A percentile compares a stretch with the other conserved stretches of the same genome.
These are phyloP conservation scores for Boletus barrowsii DNA, from an alignment of 768 basidiomycete genomes.

Conservation along the genomic window DNA sequence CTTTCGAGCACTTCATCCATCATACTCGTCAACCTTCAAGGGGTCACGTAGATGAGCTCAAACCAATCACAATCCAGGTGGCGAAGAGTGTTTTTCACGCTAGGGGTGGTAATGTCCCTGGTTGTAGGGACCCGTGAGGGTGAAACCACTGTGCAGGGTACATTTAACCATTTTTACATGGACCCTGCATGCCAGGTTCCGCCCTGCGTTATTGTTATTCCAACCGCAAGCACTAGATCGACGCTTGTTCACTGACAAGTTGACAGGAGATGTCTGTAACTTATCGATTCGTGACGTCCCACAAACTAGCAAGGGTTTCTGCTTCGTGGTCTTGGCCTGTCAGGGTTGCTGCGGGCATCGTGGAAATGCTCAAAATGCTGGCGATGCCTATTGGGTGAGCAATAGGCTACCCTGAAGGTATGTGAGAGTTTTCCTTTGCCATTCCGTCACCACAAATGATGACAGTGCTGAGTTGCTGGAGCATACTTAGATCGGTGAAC, in stretches of 20 bases:
- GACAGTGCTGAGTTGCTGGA: background rate
- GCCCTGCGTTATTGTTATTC: too few relatives aligned
- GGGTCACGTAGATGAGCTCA: background rate
- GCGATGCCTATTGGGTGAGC: background rate
- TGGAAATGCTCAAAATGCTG: background rate
- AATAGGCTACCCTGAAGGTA: background rate
- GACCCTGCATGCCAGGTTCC: background rate
- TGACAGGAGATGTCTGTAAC: background rate
- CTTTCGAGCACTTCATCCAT: too few relatives aligned
- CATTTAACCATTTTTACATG: background rate
- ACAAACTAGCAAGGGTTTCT: background rate
- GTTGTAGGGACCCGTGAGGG: background rate
- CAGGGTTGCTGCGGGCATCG: background rate
- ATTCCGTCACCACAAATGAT: background rate
- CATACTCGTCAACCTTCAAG: too few relatives aligned
- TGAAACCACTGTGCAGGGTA: background rate
- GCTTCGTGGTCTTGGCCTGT: background rate
- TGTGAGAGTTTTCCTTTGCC: constrained; percentile 8
- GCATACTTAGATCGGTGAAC: background rate
- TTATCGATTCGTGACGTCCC: background rate
- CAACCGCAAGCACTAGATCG: too few relatives aligned
- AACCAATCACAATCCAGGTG: background rate
- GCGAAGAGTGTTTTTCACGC: background rate
- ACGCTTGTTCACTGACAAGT: too few relatives aligned
- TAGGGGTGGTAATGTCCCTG: constrained; percentile 4